These are phyloP conservation scores for Fusarium nanum DNA, from an alignment of 2,329 filamentous ascomycete genomes.

Conservation along the genomic window DNA sequence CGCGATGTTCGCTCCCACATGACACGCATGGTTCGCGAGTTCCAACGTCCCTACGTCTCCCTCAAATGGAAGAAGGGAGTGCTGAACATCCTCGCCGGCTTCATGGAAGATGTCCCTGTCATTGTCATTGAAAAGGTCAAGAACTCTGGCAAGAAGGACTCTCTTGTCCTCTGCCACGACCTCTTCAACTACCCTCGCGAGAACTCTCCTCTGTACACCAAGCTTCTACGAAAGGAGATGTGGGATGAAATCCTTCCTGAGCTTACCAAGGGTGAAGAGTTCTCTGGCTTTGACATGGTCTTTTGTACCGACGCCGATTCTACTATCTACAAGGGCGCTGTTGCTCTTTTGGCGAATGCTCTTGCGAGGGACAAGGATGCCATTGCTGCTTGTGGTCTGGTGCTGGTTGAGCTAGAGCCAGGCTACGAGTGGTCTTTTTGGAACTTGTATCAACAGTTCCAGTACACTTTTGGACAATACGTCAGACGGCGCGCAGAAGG, in stretches of 20 bases:
- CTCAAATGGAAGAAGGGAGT: constrained; percentile 39
- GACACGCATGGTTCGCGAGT: constrained; percentile 28
- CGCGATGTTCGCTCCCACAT: constrained; percentile 36
- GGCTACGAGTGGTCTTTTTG: constrained; percentile 41
- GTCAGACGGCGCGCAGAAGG: constrained; percentile 37
- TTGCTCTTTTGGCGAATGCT: constrained; percentile 25
- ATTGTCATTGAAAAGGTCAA: constrained; percentile 42
- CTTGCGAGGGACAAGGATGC: constrained; percentile 36
- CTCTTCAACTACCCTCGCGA: constrained; percentile 39
- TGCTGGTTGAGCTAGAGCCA: constrained; percentile 38
- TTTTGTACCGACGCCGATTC: constrained; percentile 41
- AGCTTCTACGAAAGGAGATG: constrained; percentile 36
- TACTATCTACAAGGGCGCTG: constrained; percentile 39
- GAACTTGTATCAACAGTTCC: constrained; percentile 42
- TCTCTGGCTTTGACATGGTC: constrained; percentile 38
- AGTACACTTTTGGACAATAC: constrained; percentile 41
- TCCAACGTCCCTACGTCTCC: constrained; percentile 34
- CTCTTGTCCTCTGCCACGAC: constrained; percentile 35
- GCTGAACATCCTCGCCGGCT: constrained; percentile 30
- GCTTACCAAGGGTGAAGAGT: constrained; percentile 25
- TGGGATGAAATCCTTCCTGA: constrained; percentile 32
- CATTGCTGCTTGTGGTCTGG: constrained; percentile 37
- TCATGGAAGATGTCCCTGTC: constrained; percentile 40
- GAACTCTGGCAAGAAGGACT: constrained; percentile 41
- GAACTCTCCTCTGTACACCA: constrained; percentile 34